Base-by-base conservation (phyloP, 768 basidiomycete genomes). In the Kwoniella heveanensis region DNA sequence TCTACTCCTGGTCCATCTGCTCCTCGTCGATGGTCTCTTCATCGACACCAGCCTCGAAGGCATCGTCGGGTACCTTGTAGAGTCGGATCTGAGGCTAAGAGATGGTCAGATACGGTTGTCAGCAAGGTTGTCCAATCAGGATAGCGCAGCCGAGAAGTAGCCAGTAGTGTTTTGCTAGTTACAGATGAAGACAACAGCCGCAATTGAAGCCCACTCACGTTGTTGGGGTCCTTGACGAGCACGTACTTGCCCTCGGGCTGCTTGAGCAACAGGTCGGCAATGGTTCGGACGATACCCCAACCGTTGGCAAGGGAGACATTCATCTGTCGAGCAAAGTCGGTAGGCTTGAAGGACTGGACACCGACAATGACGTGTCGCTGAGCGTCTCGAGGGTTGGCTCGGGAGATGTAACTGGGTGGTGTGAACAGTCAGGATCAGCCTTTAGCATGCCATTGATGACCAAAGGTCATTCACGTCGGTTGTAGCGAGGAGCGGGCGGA, bases 201-300 rank as follows among this genome's bases (percentile, higher is more conserved):
- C n/a, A n/a, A n/a, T n/a, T n/a, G n/a, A n/a, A n/a, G n/a, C n/a
- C n/a, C n/a, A 79, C 85, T 72, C 76, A 95, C 94, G 87, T 87
- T 92, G 85, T 98, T 98, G 19, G 96, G 95, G 81, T 99, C 96
- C 82, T 95, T 96, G 56, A 99, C 87, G 26, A 99, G 83, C 15
- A 98, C 90, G 77, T 97, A 99, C 80, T 96, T 96, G 79, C 96
- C 96, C 81, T 98, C 95, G 22, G 92, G 91, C 87, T 93, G 88
- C 81, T 94, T 93, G 87, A 96, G 87, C 80, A 90, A 91, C 64
- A 98, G 81, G 75, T 99, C 96, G 27, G 91, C 89, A 63, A 99
- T 88, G 13, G 91, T 95, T 64, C 96, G 85, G 30, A 98, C 91
- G 74, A 99, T 97, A 58, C 96, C 96, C 96, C 96, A 99, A 12